These are phyloP conservation scores for Candida saitoana DNA, from an alignment of 805 yeast species.

Conservation along the genomic window DNA sequence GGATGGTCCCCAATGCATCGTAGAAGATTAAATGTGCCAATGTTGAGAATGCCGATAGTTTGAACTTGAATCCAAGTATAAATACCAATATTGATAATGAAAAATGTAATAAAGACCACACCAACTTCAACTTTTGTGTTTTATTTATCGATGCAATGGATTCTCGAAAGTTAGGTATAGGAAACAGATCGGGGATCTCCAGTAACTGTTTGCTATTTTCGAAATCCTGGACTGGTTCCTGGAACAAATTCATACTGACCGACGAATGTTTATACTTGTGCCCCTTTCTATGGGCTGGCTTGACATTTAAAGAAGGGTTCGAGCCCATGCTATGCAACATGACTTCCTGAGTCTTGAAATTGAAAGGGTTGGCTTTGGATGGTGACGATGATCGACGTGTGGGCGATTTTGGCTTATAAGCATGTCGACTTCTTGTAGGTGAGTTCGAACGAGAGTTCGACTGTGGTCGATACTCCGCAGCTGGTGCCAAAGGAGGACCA, in stretches of 20 bases:
- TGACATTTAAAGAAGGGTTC: slow-evolving; percentile 25
- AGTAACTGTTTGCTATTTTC: slow-evolving; percentile 51
- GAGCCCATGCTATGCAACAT: slow-evolving; percentile 27
- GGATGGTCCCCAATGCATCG: slow-evolving; percentile 74
- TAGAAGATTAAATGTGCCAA: slow-evolving; percentile 84
- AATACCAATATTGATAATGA: slow-evolving; percentile 53
- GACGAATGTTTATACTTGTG: slow-evolving; percentile 95
- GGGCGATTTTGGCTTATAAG: slow-evolving; percentile 28
- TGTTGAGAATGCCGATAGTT: slow-evolving; percentile 62
- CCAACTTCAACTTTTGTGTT: slow-evolving; percentile 54
- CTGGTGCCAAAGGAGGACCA: slow-evolving; percentile 19
- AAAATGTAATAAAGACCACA: slow-evolving; percentile 59
- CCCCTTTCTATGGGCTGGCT: slow-evolving; percentile 80
- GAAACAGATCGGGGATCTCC: slow-evolving; percentile 58
- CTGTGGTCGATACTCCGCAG: slow-evolving; percentile 10
- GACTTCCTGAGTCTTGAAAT: slow-evolving; percentile 54
- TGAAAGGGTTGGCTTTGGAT: slow-evolving; percentile 49
- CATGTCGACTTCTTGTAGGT: slow-evolving; percentile 25
- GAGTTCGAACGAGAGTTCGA: slow-evolving; percentile 27
- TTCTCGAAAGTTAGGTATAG: slow-evolving; percentile 70
- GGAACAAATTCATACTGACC: slow-evolving; percentile 92
- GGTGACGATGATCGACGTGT: slow-evolving; percentile 21
- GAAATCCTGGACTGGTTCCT: slow-evolving; percentile 66
- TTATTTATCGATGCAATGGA: slow-evolving; percentile 54
- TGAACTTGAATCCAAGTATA: slow-evolving; percentile 52